Evolutionary conservation across 108 stramenopile genomes (phyloP).

Genomic region (Discostella pseudostelligera): DNA sequence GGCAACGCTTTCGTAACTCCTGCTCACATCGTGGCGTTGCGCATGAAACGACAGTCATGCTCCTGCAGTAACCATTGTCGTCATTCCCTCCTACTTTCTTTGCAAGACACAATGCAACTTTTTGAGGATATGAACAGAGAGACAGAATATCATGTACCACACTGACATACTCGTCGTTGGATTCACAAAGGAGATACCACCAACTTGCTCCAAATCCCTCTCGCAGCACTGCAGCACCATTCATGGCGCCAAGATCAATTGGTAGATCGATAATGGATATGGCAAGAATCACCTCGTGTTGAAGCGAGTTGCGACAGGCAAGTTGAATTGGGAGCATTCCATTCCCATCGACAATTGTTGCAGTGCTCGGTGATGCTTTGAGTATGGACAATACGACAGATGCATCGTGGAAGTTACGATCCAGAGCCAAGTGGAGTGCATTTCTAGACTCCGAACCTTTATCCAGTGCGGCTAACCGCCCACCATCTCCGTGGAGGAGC

Average conservation of each 20-base stretch:
- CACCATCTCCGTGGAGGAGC: conserved; percentile 61
- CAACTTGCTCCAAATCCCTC: conserved; percentile 75
- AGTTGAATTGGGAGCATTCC: conserved; percentile 78
- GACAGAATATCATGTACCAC: conserved; percentile 69
- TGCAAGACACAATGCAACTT: conserved; percentile 59
- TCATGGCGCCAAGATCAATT: conserved; percentile 63
- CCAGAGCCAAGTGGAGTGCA: conserved; percentile 69
- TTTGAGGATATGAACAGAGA: conserved; percentile 73
- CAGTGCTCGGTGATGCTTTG: conserved; percentile 63
- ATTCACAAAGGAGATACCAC: conserved; percentile 81
- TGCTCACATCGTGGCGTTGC: conserved; percentile 68
- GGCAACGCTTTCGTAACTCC: conserved; percentile 52
- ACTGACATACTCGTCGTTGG: conserved; percentile 66
- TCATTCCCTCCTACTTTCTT: conserved; percentile 24
- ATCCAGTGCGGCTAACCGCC: conserved; percentile 48
- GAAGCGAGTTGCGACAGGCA: conserved; percentile 68
- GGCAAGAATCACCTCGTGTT: conserved; percentile 72
- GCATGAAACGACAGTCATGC: conserved; percentile 49
- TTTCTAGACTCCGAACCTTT: conserved; percentile 52
- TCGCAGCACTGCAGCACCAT: conserved; percentile 40
- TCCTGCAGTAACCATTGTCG: not conserved
- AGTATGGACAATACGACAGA: conserved; percentile 70
- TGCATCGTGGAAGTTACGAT: conserved; percentile 58
- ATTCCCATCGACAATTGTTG: conserved; percentile 49
- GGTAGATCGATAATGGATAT: conserved; percentile 81